phyloP scores from a whole-genome alignment of 2,329 filamentous ascomycete species.

The Gnomoniopsis sp. region DNA sequence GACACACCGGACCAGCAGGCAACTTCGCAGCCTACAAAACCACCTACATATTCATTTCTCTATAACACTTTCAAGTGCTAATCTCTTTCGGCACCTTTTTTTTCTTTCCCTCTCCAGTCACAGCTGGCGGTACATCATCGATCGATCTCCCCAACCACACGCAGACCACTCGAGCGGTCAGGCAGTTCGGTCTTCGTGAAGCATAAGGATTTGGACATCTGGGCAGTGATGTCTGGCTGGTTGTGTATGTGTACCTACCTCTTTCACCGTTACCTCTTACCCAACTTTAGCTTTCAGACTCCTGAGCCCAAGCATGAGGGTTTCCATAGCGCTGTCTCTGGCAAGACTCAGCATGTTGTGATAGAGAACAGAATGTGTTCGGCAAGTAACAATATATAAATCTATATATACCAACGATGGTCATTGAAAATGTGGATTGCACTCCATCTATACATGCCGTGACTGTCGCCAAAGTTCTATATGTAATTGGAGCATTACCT shows the following conservation, averaged over 20 bases:
- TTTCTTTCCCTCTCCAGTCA: not conserved
- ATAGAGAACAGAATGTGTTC: not conserved
- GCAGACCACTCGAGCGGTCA: not conserved
- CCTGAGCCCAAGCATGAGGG: not conserved
- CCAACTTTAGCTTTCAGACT: not conserved
- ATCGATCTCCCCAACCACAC: not conserved
- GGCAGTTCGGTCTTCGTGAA: not conserved
- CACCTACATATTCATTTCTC: not conserved
- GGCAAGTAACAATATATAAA: not conserved
- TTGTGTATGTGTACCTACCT: constrained; percentile 17
- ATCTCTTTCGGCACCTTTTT: not conserved
- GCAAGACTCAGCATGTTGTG: not conserved
- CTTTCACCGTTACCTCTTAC: constrained; percentile 9
- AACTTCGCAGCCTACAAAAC: not conserved
- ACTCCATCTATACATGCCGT: too few relatives aligned
- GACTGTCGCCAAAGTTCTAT: too few relatives aligned
- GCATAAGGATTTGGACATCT: not conserved
- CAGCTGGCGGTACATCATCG: not conserved
- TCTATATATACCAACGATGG: too few relatives aligned
- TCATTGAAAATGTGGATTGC: too few relatives aligned
- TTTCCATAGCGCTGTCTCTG: not conserved
- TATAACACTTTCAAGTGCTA: not conserved
- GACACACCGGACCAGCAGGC: constrained; percentile 19
- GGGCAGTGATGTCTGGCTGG: constrained; percentile 14
- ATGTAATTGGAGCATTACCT: too few relatives aligned